Evolutionary conservation across 2,329 filamentous ascomycete genomes (phyloP).

Genomic region (Claviceps sorghi): DNA sequence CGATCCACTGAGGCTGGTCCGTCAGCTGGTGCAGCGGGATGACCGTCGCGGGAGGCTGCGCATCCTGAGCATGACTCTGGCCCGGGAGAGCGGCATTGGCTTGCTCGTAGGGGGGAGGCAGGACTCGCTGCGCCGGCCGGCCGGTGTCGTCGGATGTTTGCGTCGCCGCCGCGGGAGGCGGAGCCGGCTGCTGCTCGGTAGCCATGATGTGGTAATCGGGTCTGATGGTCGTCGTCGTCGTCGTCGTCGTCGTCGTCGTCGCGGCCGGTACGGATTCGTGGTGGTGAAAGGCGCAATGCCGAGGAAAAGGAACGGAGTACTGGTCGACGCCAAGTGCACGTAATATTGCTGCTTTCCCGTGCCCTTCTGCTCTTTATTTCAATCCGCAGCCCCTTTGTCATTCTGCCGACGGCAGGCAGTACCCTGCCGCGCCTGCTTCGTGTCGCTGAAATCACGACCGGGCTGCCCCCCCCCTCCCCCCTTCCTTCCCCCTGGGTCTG

Average conservation of each 20-base stretch:
- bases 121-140: not conserved
- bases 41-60: not conserved
- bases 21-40: conserved; percentile 13
- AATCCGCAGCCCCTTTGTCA: no score
- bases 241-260: not conserved
- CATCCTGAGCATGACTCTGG: not conserved
- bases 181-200: not conserved
- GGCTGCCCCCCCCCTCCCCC: no score
- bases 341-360: no score
- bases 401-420: no score
- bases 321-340: no score
- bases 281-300: no score
- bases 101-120: conserved; percentile 1
- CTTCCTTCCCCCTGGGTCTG: no score
- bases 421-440: no score
- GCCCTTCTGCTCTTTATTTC: no score
- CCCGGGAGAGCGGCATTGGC: not conserved
- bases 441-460: no score
- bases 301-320: no score
- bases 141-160: not conserved
- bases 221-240: not conserved
- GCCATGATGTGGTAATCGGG: not conserved
- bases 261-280: not conserved
- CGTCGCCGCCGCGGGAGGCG: not conserved
- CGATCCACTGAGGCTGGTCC: conserved; percentile 14